Conservation (phyloP, 768 basidiomycete species). For the Paxillus rubicundulus region DNA sequence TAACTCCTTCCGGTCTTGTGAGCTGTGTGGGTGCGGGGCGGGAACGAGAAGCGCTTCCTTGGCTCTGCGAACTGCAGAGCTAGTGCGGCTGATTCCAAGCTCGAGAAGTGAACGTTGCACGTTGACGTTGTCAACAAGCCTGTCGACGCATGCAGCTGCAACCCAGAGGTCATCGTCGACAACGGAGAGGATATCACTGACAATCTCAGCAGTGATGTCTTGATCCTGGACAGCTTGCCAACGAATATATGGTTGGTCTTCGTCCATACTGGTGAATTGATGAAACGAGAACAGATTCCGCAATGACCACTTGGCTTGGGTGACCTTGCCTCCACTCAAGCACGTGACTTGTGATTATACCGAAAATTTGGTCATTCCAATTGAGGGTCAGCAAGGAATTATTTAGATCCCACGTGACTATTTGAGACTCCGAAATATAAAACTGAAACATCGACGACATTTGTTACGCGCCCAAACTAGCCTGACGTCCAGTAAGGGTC, state of each 20-base stretch:
- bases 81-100: constrained; percentile 61
- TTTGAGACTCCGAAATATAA: no score
- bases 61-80: constrained; percentile 45
- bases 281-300: background rate
- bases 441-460: no score
- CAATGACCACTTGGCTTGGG: no score
- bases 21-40: constrained; percentile 18
- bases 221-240: constrained; percentile 61
- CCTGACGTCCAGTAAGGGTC: no score
- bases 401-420: no score
- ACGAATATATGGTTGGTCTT: constrained; percentile 38
- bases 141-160: constrained; percentile 68
- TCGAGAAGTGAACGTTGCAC: constrained; percentile 59
- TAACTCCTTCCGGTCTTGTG: constrained; percentile 13
- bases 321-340: background rate
- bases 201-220: constrained; percentile 50
- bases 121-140: constrained; percentile 54
- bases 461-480: no score
- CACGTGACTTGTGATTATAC: background rate
- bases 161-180: constrained; percentile 75
- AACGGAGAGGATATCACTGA: constrained; percentile 46
- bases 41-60: constrained; percentile 36
- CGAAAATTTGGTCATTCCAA: no score
- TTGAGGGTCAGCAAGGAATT: no score
- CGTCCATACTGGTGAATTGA: constrained; percentile 33